Percentiles rank a stretch among this genome's conserved stretches.
phyloP scores from a whole-genome alignment of 495 filamentous ascomycete species.

The Hypoxylon rickii region DNA sequence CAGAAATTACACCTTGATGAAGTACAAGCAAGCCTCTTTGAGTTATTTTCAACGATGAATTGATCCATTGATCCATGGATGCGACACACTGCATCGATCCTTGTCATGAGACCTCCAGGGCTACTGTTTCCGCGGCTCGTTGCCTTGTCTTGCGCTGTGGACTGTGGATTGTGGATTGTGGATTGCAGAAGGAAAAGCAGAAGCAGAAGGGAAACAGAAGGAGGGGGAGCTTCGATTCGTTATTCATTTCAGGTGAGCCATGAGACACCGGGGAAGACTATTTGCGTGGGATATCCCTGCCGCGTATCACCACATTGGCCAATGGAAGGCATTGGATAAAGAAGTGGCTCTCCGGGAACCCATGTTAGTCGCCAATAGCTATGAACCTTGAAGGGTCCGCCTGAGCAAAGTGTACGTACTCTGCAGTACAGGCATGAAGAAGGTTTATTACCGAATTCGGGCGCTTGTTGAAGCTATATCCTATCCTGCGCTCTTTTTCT shows the following conservation, averaged over 20 bases:
- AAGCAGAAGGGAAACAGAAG: not conserved
- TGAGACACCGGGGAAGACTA: slow-evolving; percentile 2
- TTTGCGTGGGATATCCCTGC: slow-evolving; percentile 3
- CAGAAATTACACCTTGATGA: slow-evolving; percentile 33
- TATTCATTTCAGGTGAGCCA: slow-evolving; percentile 11
- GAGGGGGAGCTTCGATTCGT: not conserved
- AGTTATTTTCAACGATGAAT: too few species aligned
- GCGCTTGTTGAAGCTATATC: not conserved
- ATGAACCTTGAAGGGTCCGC: too few species aligned
- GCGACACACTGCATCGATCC: too few species aligned
- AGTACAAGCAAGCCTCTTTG: slow-evolving; percentile 26
- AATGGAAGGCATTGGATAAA: slow-evolving; percentile 26
- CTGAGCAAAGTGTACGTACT: too few species aligned
- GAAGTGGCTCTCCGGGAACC: slow-evolving; percentile 8
- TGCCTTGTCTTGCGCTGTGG: slow-evolving; percentile 15
- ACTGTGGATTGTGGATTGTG: not conserved
- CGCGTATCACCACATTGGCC: slow-evolving; percentile 12
- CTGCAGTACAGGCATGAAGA: not conserved
- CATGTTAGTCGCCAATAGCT: too few species aligned
- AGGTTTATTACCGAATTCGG: not conserved
- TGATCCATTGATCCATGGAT: slow-evolving; percentile 34
- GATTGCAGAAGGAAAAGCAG: slow-evolving; percentile 1
- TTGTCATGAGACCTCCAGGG: slow-evolving; percentile 8
- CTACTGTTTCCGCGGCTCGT: slow-evolving; percentile 19
- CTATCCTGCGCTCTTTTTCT: not conserved